Base-by-base conservation (phyloP, 805 yeast species). In the Saccharomycopsis sp. region DNA sequence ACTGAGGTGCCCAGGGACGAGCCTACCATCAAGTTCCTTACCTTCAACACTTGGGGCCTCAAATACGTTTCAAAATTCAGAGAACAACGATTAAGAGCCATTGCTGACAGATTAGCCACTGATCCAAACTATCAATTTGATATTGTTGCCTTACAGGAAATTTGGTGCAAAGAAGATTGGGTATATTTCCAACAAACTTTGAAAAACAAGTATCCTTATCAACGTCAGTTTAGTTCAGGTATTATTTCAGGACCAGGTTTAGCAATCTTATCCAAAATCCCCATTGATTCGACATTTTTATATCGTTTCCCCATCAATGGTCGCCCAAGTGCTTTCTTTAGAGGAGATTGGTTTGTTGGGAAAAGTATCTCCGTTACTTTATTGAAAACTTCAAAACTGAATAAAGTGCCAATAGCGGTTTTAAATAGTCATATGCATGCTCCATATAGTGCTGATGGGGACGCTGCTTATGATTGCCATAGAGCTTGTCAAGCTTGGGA, bases 281-380 rank as follows among this genome's bases (percentile, higher is more conserved):
- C 96, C 3, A 86, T 92, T 28, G 79, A 70, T 36, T 72, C 77
- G 13, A 75, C 95, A 0, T 83, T 81, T 54, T 59, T 92, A 35
- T 81, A 83, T 54, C 64, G 94, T 17, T 92, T 85, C 54, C 94
- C 96, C 0, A 73, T 92, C 46, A 92, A 89, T 57, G 98, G 98
- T 2, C 66, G 96, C 38, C 95, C 97, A 2, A 75, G 86, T 31
- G 98, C 98, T 1, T 79, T 92, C 48, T 80, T 74, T 63, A 65
- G 97, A 44, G 98, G 98, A 28, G 98, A 92, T 57, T 92, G 96
- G 95, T 85, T 74, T 50, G 98, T 92, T 18, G 98, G 98, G 6
- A 92, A 92, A 56, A 72, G 89, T 6, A 73, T 86, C 15, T 81
- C 94, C 1, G 75, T 86, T 3, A 81, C 94, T 0, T 58, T 75